These are phyloP conservation scores for Camelina laxa DNA, from an alignment of 345 rosid species.

Conservation along the genomic window DNA sequence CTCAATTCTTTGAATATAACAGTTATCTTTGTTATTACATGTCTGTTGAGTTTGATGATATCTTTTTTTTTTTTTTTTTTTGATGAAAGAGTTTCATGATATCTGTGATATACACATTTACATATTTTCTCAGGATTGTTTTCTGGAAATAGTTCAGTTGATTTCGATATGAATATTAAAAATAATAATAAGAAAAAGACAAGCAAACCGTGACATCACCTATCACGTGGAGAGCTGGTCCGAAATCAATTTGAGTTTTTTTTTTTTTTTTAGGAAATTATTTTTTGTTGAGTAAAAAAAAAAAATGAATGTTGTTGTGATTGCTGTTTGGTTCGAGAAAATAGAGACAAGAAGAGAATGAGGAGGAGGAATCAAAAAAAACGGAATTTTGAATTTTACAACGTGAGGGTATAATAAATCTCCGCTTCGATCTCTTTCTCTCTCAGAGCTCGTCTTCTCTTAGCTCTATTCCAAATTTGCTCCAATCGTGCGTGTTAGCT, in stretches of 20 bases:
- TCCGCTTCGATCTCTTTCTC: constrained; percentile 24
- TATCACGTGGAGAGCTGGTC: constrained; percentile 38
- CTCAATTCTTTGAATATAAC: neutral
- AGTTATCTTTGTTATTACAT: neutral
- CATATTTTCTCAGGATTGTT: neutral
- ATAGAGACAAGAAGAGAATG: constrained; percentile 18
- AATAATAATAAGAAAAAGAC: neutral
- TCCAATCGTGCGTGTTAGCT: neutral
- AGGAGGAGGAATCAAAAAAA: neutral
- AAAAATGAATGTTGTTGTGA: no score
- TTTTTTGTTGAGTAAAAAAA: neutral
- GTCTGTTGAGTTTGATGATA: no score
- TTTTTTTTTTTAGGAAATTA: neutral
- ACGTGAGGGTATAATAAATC: neutral
- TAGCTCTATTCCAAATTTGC: constrained; percentile 16
- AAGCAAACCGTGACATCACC: constrained; percentile 28
- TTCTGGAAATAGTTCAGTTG: no score
- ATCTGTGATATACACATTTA: neutral
- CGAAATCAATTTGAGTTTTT: constrained; percentile 8
- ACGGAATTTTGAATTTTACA: constrained; percentile 36
- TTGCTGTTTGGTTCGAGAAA: constrained; percentile 12
- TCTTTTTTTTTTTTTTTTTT: no score
- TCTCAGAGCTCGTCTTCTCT: neutral
- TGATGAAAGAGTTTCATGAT: no score
- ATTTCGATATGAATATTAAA: no score